Conservation (phyloP, 75 land plant species). For the Pinus albicaulis region DNA sequence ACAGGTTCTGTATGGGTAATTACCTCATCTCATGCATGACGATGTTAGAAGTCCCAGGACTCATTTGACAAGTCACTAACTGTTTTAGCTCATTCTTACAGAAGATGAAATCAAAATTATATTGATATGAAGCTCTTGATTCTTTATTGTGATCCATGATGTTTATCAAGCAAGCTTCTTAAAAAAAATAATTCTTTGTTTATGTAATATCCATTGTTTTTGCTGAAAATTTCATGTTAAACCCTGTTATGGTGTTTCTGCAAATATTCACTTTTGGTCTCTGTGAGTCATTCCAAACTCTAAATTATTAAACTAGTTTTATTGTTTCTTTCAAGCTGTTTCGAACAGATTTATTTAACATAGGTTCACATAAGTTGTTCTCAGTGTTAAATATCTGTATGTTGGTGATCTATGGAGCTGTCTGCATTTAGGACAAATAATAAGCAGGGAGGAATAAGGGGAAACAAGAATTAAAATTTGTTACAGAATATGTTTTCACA, state of each 20-base stretch:
- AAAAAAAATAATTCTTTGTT: background rate
- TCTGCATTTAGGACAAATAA: background rate
- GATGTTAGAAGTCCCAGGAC: background rate
- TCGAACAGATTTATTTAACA: slow-evolving; percentile 1
- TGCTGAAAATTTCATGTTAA: background rate
- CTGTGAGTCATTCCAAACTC: background rate
- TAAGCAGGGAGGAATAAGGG: background rate
- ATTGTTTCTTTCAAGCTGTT: background rate
- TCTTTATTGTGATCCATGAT: background rate
- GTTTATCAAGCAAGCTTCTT: background rate
- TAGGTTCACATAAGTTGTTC: background rate
- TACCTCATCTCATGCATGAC: slow-evolving; percentile 1
- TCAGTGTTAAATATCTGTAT: background rate
- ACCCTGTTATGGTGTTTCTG: background rate
- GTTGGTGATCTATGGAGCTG: background rate
- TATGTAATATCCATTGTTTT: background rate
- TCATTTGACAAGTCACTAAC: background rate
- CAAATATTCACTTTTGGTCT: background rate
- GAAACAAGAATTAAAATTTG: background rate
- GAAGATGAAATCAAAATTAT: background rate
- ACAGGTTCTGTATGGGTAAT: background rate
- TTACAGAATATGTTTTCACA: background rate
- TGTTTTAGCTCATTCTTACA: background rate
- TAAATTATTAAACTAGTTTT: background rate
- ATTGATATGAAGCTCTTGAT: background rate